Percentiles rank a stretch among this genome's conserved stretches.
These are phyloP conservation scores for Boletus semigastroideus DNA, from an alignment of 1,284 basidiomycete genomes.

Conservation along the genomic window DNA sequence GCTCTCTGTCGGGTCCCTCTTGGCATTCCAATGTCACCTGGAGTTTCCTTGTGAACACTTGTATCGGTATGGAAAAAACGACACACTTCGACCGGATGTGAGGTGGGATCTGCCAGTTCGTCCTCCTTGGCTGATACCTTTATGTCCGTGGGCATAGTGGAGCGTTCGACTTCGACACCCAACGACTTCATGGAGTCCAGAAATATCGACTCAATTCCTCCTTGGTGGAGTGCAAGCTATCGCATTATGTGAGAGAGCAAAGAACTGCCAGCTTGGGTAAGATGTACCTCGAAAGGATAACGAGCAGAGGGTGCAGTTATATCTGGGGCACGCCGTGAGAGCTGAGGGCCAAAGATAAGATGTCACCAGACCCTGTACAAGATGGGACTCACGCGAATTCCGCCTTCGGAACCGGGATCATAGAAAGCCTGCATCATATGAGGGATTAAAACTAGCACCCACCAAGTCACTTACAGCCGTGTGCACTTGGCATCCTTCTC, in stretches of 20 bases:
- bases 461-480: conserved; percentile 47
- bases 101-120: conserved; percentile 31
- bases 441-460: not conserved
- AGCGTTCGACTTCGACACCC: conserved; percentile 55
- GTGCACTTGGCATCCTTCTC: conserved; percentile 65
- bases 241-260: not conserved
- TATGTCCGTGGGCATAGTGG: conserved; percentile 32
- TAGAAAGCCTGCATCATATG: conserved; percentile 58
- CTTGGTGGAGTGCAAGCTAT: conserved; percentile 64
- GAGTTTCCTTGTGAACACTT: conserved; percentile 22
- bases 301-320: conserved; percentile 33
- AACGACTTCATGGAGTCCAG: conserved; percentile 59
- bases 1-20: conserved; percentile 27
- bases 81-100: conserved; percentile 56
- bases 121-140: conserved; percentile 40
- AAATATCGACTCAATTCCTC: conserved; percentile 70
- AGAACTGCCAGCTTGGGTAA: not conserved
- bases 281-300: conserved; percentile 6
- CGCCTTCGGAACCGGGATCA: conserved; percentile 59
- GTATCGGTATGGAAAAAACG: not conserved
- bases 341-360: conserved; percentile 10
- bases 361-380: not conserved
- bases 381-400: conserved; percentile 39
- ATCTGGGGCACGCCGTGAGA: conserved; percentile 34
- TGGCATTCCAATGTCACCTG: conserved; percentile 39